A percentile compares a stretch with the other conserved stretches of the same genome.
Conservation (phyloP, 139 green algal genomes). For the Ettlia oleoabundans region DNA sequence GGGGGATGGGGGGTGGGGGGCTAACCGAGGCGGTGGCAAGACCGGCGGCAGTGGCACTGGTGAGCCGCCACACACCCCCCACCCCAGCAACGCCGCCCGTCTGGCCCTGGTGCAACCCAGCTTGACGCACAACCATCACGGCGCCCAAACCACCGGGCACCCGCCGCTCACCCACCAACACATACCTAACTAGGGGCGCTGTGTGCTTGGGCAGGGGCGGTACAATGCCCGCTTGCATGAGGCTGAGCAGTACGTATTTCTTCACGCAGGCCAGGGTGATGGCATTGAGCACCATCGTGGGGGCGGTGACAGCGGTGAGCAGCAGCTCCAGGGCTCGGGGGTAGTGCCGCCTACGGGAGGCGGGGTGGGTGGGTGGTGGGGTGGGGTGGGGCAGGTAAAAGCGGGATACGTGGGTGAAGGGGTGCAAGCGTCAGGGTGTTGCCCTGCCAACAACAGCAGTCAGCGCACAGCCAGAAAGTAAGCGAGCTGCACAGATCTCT, state of each 20-base stretch:
- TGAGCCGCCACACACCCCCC: too few species aligned
- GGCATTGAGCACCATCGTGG: slow-evolving; percentile 77
- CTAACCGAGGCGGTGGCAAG: too few species aligned
- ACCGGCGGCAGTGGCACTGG: neutral
- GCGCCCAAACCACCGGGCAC: too few species aligned
- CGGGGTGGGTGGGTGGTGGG: neutral
- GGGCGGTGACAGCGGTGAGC: slow-evolving; percentile 78
- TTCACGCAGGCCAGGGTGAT: slow-evolving; percentile 89
- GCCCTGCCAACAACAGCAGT: neutral
- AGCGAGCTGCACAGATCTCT: neutral
- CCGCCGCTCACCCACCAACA: neutral
- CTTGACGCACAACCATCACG: too few species aligned
- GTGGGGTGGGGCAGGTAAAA: neutral
- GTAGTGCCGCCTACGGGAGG: slow-evolving; percentile 59
- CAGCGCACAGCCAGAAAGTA: neutral
- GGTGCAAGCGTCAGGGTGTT: neutral
- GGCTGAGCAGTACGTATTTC: slow-evolving; percentile 86
- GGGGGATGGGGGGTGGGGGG: too few species aligned
- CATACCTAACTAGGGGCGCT: slow-evolving; percentile 38
- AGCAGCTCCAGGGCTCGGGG: slow-evolving; percentile 77
- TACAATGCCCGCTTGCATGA: slow-evolving; percentile 71
- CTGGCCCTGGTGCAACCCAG: too few species aligned
- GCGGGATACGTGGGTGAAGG: neutral
- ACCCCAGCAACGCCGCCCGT: too few species aligned
- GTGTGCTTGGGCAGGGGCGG: slow-evolving; percentile 67